Evolutionary conservation across 2,329 filamentous ascomycete genomes (phyloP), one percentile per base, ranked within the genome.

Genomic region (Dothidotthia symphoricarpi): DNA sequence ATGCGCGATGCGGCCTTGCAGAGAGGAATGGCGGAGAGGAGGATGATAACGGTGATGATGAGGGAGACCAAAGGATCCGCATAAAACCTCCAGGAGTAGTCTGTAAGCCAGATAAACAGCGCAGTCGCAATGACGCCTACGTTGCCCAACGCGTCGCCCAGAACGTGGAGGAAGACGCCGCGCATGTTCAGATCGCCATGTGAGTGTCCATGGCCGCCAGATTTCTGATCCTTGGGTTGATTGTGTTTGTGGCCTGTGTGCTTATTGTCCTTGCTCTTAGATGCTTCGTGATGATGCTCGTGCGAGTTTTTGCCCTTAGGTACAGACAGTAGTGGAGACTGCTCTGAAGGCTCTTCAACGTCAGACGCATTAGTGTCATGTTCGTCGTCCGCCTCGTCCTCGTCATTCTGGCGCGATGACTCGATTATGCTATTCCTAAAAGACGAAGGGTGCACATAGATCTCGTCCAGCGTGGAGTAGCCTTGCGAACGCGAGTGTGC

Each of bases 121-220:
- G 87, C 88, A 4, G 88, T 88, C 31, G 76, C 75, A 47, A 94
- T 94, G 51, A 94, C 88, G 55, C 88, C 88, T 36, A 94, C 78
- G 60, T 94, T 94, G 51, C 88, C 88, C 3, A 94, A 77, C 30
- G 87, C 87, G 67, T 94, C 88, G 28, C 88, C 88, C 48, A 94
- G 77, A 37, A 83, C 80, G 53, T 83, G 80, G 1, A 83, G 69
- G 68, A 84, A 83, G 43, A 84, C 80, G 43, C 81, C 81, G n/a
- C 77, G 76, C 91, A 98, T 97, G 67, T 95, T 95, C 74, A 98
- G 85, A 61, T 98, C 90, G 42, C 74, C 83, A 63, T 95, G 88
- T 47, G 74, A 86, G 65, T 94, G 88, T 19, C 85, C 81, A 52
- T 85, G 81, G 17, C 82, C 78, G 44, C 80, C 77, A 43, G 80